Conservation (phyloP, 345 rosid genomes). For the Arabidopsis arenosa region DNA sequence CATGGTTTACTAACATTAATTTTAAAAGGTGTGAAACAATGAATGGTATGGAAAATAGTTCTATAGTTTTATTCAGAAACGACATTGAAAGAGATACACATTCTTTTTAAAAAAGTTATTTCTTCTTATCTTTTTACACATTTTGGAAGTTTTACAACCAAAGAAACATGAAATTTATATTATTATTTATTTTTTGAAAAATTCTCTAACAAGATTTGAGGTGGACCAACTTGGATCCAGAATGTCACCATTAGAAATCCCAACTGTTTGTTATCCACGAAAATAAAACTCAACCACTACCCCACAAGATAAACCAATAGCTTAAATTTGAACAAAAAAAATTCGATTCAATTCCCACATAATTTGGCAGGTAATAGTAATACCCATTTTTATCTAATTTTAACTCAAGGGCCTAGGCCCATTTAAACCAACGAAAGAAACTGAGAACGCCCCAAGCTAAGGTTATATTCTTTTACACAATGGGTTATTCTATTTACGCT, state of each 20-base stretch:
- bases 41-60: background rate
- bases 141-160: background rate
- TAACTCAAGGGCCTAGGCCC: background rate
- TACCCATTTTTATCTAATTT: background rate
- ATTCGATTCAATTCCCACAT: background rate
- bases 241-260: conserved; percentile 21
- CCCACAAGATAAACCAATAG: conserved; percentile 2
- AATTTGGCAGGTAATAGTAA: background rate
- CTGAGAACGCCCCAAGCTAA: background rate
- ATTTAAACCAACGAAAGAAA: background rate
- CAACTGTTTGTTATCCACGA: conserved; percentile 28
- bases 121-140: conserved; percentile 7
- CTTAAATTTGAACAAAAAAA: background rate
- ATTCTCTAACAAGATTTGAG: conserved; percentile 7
- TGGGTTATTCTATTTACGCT: background rate
- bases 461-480: too few relatives aligned
- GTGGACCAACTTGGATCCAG: conserved; percentile 34
- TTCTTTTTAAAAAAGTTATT: background rate
- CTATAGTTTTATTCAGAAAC: background rate
- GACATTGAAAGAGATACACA: background rate
- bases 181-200: background rate
- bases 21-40: background rate
- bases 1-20: background rate
- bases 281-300: conserved; percentile 19
- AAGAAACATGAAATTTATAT: background rate